These are phyloP conservation scores for Orbilia oligospora DNA, from an alignment of 2,329 filamentous ascomycete genomes.

Conservation along the genomic window DNA sequence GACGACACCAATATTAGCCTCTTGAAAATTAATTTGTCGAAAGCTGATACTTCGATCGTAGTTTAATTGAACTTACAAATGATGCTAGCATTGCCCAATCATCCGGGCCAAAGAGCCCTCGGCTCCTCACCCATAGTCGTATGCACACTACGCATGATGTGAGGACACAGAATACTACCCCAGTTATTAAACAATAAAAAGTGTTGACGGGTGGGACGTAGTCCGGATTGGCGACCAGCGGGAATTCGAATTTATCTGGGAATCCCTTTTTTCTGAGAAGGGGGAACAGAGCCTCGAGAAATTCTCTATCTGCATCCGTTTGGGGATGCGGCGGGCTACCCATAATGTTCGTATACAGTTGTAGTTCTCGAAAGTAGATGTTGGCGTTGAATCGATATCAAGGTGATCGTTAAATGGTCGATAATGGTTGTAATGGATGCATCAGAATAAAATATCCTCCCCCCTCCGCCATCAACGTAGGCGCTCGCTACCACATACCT, in stretches of 20 bases:
- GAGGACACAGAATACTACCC: slow-evolving; percentile 14
- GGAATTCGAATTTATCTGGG: slow-evolving; percentile 37
- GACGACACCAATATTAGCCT: background rate
- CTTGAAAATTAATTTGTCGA: background rate
- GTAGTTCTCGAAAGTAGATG: background rate
- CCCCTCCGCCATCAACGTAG: background rate
- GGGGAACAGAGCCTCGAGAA: slow-evolving; percentile 34
- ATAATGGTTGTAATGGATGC: background rate
- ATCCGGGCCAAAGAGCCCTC: slow-evolving; percentile 30
- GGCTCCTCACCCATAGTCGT: slow-evolving; percentile 36
- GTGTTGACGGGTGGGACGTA: slow-evolving; percentile 37
- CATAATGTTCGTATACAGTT: background rate
- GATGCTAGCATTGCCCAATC: slow-evolving; percentile 48
- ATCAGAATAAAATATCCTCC: background rate
- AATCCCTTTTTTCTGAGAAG: slow-evolving; percentile 8
- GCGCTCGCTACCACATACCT: background rate
- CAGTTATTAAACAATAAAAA: slow-evolving; percentile 26
- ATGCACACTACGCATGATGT: slow-evolving; percentile 28
- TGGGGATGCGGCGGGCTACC: slow-evolving; percentile 27
- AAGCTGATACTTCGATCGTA: background rate
- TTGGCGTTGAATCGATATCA: background rate
- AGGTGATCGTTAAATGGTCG: background rate
- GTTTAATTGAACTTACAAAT: slow-evolving; percentile 16
- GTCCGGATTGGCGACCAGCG: slow-evolving; percentile 14
- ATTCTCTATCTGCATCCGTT: slow-evolving; percentile 44